Evolutionary conservation across 495 filamentous ascomycete genomes (phyloP).

Genomic region (Talaromyces proteolyticus): DNA sequence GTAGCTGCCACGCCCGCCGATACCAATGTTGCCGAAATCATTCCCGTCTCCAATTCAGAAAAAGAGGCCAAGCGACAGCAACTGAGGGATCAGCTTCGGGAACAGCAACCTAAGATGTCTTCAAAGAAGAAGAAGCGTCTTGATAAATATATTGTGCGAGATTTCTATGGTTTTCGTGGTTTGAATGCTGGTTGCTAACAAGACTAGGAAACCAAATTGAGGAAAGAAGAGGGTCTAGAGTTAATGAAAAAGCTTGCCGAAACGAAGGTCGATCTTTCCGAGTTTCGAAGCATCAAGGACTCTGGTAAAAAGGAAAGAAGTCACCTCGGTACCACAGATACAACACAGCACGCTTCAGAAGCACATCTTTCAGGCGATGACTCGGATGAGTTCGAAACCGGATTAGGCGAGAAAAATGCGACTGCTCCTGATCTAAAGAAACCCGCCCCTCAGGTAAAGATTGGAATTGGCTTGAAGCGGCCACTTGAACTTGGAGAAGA

Average conservation of each 20-base stretch:
- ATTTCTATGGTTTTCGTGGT: conserved; percentile 15
- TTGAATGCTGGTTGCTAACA: neutral
- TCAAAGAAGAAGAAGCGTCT: conserved; percentile 90
- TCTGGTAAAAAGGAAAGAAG: conserved; percentile 52
- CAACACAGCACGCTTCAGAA: conserved; percentile 6
- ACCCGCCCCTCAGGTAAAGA: conserved; percentile 15
- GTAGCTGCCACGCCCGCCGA: conserved; percentile 41
- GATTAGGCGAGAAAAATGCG: conserved; percentile 1
- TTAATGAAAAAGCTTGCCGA: conserved; percentile 76
- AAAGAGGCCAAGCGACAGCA: conserved; percentile 63
- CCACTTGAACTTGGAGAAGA: conserved; percentile 72
- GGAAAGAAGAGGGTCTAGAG: conserved; percentile 86
- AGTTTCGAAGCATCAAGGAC: conserved; percentile 68
- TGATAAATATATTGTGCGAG: conserved; percentile 96
- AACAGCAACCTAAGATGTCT: conserved; percentile 65
- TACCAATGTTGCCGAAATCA: conserved; percentile 66
- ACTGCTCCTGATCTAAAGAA: conserved; percentile 4
- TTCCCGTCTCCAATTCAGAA: conserved; percentile 59
- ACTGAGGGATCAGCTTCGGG: conserved; percentile 56
- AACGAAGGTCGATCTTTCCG: conserved; percentile 73
- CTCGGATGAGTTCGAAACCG: conserved; percentile 28
- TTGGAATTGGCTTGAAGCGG: conserved; percentile 82
- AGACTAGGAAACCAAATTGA: conserved; percentile 75
- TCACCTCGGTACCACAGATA: conserved; percentile 1
- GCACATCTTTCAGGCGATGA: conserved; percentile 26